Evolutionary conservation across 352 stramenopile genomes (phyloP), one percentile per base, ranked within the genome.

Genomic region (Globisporangium iwayamae): DNA sequence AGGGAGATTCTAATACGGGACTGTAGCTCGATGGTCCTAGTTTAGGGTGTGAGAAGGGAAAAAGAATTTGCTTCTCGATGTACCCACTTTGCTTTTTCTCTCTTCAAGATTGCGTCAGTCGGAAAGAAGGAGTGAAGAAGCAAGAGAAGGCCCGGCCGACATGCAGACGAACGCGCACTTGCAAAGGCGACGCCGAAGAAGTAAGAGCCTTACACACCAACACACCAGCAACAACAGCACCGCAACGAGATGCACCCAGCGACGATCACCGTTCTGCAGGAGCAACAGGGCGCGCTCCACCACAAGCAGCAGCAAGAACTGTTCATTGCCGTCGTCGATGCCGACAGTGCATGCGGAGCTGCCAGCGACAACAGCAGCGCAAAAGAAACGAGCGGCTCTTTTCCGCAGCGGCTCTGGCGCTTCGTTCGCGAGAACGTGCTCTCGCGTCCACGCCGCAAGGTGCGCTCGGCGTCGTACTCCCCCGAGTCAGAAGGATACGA

Each of bases 401-500:
- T 68, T 41, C 48, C 54, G 28, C 54, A 67, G 62, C 53, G 62
- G 4, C 39, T 68, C 18, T 68, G 62, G 62, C 55, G 45, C 6
- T 56, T 68, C 7, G 46, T 68, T 55, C 55, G 54, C 55, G 46
- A 63, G 10, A 60, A n/a, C 11, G 45, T 68, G 25, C 11, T 59
- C 0, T 10, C 28, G 4, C 50, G 25, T 6, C 25, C 62, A 20
- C 62, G 14, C 0, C 55, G 55, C 28, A 62, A 63, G 34, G 55
- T 68, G 46, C 62, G 62, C 28, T 62, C 62, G n/a, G 54, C 62
- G 11, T 68, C 62, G 25, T 68, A 68, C 47, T 63, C 54, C 0
- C 55, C 36, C 8, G 30, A 56, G 32, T 30, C 46, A 18, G 38
- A 28, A 0, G 47, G 32, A 8, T 5, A 30, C 14, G 43, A 39